Base-by-base conservation (phyloP, 2,329 filamentous ascomycete genomes). In the Chaetothyriales sp. region DNA sequence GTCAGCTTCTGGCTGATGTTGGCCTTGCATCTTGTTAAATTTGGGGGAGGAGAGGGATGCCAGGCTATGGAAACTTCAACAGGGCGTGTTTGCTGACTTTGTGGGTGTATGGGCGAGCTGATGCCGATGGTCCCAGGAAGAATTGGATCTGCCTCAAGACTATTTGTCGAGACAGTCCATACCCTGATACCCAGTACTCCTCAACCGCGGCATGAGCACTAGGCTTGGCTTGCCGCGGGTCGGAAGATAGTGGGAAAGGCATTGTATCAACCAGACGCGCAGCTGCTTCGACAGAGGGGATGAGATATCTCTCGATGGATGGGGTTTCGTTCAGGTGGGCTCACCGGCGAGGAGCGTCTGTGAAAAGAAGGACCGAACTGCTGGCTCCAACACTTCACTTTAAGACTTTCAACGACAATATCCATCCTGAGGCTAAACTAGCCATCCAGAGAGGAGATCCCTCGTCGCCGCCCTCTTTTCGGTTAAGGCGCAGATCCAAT, bases 171-270 rank as follows among this genome's bases (percentile, higher is more conserved):
- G 70, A 73, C n/a, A 73, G 66, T 15, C 66, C 66, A 53, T 69
- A 73, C 46, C 71, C 71, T 28, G 71, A 70, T 44, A 73, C 63
- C 66, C 70, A 73, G 58, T 73, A 73, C 56, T 71, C 66, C 52
- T 69, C 64, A 44, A 50, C 25, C 18, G 48, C 28, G 18, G 43
- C 25, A 20, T 51, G 39, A 18, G 54, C 36, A 28, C 52, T 52
- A 47, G 55, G 49, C 56, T 56, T 59, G 44, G 26, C 39, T 12
- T 26, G n/a, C 10, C 15, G 1, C 1, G 32, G 12, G 12, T 39
- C 12, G 32, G 32, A 39, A 15, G 8, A 15, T 15, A 39, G 32
- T 39, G 32, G 12, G 15, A 39, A 39, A 39, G 32, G 32, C 32
- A 4, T 5, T 15, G 12, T 39, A 39, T 15, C 15, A 12, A 36